These are phyloP conservation scores for Hymenoscyphus albidus DNA, from an alignment of 2,329 filamentous ascomycete genomes.

Conservation along the genomic window DNA sequence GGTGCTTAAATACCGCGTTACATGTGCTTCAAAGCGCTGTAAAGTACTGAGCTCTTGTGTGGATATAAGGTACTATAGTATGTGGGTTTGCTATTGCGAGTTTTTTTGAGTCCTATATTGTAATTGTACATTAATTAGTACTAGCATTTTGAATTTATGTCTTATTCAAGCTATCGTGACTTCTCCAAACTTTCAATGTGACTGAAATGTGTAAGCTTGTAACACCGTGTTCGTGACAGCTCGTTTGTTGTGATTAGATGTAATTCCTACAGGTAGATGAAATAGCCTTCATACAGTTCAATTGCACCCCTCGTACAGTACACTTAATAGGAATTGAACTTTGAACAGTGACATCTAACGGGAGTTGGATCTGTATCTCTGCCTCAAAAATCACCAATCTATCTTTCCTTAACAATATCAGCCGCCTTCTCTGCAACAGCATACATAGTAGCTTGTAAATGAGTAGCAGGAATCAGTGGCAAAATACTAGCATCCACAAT, in stretches of 20 bases:
- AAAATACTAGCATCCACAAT: conserved; percentile 16
- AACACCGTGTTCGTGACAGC: neutral
- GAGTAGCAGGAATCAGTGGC: conserved; percentile 14
- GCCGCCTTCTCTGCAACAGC: conserved; percentile 9
- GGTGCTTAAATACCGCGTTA: neutral
- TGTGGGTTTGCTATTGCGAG: neutral
- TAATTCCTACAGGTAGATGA: too few species aligned
- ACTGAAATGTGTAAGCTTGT: neutral
- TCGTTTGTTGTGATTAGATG: too few species aligned
- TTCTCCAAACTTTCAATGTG: neutral
- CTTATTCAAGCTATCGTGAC: neutral
- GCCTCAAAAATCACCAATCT: neutral
- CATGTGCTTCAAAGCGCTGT: neutral
- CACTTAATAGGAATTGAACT: too few species aligned
- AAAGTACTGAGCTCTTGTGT: neutral
- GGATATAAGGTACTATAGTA: neutral
- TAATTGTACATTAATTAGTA: neutral
- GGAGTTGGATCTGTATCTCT: too few species aligned
- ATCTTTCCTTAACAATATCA: conserved; percentile 8
- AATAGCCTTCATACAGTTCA: too few species aligned
- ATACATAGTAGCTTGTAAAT: conserved; percentile 15
- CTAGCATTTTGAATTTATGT: neutral
- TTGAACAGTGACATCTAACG: too few species aligned
- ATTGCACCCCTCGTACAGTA: too few species aligned
- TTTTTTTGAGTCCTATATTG: neutral